These are phyloP conservation scores for Hygrophorus pudorinus DNA, from an alignment of 768 basidiomycete genomes.

Conservation along the genomic window DNA sequence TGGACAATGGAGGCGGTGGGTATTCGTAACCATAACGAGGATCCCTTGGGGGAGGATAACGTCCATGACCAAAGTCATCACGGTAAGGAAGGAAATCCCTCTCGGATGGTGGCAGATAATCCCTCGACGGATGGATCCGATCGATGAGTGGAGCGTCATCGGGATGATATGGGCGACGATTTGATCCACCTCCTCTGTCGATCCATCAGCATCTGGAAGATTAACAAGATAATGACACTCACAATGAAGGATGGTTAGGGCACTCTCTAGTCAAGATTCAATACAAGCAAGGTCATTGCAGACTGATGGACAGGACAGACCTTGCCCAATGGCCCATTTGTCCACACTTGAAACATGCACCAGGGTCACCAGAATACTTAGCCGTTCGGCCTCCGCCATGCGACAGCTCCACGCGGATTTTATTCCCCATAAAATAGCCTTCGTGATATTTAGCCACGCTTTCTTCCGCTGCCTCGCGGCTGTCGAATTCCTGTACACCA, in stretches of 20 bases:
- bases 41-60: conserved; percentile 40
- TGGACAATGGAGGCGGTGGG: conserved; percentile 34
- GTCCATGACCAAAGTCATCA: conserved; percentile 44
- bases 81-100: conserved; percentile 32
- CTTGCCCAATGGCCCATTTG: conserved; percentile 86
- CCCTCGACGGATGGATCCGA: conserved; percentile 40
- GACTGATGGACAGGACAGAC: conserved; percentile 27
- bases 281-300: background rate
- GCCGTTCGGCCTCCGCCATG: conserved; percentile 76
- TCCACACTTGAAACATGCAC: conserved; percentile 83
- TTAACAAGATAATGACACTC: conserved; percentile 33
- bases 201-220: background rate
- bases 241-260: conserved; percentile 35
- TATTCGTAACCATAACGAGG: conserved; percentile 54
- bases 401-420: conserved; percentile 80
- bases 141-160: conserved; percentile 46
- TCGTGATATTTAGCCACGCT: conserved; percentile 84
- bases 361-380: conserved; percentile 77
- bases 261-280: conserved; percentile 47
- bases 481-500: conserved; percentile 66
- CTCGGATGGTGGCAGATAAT: conserved; percentile 35
- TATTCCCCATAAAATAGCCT: conserved; percentile 87
- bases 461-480: conserved; percentile 70
- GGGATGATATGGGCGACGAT: conserved; percentile 29
- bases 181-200: conserved; percentile 19